Percentiles rank a stretch among this genome's conserved stretches.
Conservation (phyloP, 148 eudicot species). For the Agrostemma githago region DNA sequence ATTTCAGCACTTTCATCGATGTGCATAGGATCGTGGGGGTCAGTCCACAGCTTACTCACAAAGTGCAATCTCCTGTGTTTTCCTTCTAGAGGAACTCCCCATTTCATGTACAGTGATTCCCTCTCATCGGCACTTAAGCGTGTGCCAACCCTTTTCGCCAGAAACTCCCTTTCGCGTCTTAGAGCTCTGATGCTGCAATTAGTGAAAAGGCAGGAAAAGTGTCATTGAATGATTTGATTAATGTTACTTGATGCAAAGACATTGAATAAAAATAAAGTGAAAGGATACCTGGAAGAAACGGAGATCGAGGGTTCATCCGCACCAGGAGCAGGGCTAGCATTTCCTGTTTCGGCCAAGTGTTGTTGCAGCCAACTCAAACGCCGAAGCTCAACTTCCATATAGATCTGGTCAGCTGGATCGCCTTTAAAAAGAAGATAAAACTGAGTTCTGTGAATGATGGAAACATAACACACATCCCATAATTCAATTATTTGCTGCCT, state of each 20-base stretch:
- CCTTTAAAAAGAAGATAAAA: constrained; percentile 79
- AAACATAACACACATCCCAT: constrained; percentile 82
- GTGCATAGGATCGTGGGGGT: constrained; percentile 63
- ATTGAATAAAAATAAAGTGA: not conserved
- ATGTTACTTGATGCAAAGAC: too few relatives aligned
- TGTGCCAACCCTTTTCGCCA: constrained; percentile 61
- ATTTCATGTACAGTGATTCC: constrained; percentile 66
- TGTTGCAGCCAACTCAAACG: constrained; percentile 82
- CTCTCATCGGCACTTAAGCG: constrained; percentile 62
- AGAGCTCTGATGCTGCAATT: constrained; percentile 57
- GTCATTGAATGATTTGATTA: not conserved
- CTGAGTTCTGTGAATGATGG: constrained; percentile 85
- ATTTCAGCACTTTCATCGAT: constrained; percentile 80
- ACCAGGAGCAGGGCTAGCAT: constrained; percentile 60
- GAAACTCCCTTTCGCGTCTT: constrained; percentile 85
- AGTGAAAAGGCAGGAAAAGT: not conserved
- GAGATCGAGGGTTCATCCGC: constrained; percentile 70
- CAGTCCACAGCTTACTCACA: constrained; percentile 74
- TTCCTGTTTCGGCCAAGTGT: constrained; percentile 71
- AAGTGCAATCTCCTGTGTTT: constrained; percentile 76
- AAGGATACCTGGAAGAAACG: constrained; percentile 62
- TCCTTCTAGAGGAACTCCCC: constrained; percentile 81
- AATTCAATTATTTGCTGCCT: constrained; percentile 80
- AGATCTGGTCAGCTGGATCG: constrained; percentile 78
- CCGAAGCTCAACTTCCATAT: constrained; percentile 85